These are phyloP conservation scores for Verticillium nubilum DNA, from an alignment of 2,329 filamentous ascomycete species.

Conservation along the genomic window DNA sequence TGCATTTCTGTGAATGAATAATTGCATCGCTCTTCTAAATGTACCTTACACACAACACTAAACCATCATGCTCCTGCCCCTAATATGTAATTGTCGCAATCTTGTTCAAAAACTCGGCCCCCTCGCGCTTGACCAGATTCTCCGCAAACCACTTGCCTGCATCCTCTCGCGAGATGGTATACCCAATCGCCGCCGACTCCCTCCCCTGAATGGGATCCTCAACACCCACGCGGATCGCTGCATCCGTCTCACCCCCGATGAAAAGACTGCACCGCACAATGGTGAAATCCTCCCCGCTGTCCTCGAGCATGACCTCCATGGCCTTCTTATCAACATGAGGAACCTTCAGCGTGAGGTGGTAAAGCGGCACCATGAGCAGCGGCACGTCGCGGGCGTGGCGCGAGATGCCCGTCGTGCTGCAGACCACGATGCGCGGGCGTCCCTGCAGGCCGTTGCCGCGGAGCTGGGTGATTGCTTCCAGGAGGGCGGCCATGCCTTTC, in stretches of 20 bases:
- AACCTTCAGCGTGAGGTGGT: constrained; percentile 27
- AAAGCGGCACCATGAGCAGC: constrained; percentile 31
- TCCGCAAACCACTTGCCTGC: constrained; percentile 36
- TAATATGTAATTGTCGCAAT: constrained; percentile 20
- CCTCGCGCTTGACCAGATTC: constrained; percentile 20
- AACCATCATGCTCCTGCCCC: neutral
- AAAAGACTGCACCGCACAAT: constrained; percentile 25
- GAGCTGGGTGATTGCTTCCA: constrained; percentile 29
- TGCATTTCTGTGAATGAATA: no score
- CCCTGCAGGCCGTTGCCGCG: constrained; percentile 16
- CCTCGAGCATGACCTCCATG: constrained; percentile 33
- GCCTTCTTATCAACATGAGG: constrained; percentile 37
- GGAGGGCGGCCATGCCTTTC: constrained; percentile 33
- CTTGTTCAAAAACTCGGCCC: constrained; percentile 20
- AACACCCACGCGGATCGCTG: constrained; percentile 20
- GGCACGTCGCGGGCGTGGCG: constrained; percentile 32
- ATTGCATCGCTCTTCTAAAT: no score
- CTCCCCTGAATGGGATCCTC: constrained; percentile 25
- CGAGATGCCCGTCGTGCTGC: constrained; percentile 38
- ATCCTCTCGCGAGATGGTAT: constrained; percentile 33
- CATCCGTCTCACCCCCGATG: constrained; percentile 15
- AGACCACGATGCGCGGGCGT: constrained; percentile 28
- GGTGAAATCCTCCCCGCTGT: constrained; percentile 20
- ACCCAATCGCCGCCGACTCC: constrained; percentile 32
- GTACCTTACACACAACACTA: no score